Percentiles rank a stretch among this genome's conserved stretches.
Evolutionary conservation across 805 yeast genomes (phyloP).

Genomic region (Zygosaccharomyces siamensis): DNA sequence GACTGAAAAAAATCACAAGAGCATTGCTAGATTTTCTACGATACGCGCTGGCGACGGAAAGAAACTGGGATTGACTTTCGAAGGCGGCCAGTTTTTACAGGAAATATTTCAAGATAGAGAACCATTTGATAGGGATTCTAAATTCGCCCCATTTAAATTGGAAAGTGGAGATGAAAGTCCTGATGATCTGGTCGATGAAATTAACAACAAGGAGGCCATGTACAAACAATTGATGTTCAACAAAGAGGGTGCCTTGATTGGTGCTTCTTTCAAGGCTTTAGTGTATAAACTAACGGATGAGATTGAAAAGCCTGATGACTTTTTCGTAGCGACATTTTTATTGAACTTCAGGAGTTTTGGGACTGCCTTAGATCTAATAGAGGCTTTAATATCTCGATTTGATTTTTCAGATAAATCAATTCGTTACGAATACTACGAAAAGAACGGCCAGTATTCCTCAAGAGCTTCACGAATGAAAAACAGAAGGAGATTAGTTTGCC

Average conservation of each 20-base stretch:
- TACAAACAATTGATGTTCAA: constrained; percentile 39
- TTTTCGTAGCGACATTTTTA: constrained; percentile 69
- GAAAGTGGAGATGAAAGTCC: constrained; percentile 25
- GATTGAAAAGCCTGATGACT: constrained; percentile 54
- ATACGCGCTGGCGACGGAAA: constrained; percentile 31
- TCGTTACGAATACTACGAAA: constrained; percentile 32
- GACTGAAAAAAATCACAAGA: constrained; percentile 7
- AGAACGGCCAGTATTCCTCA: constrained; percentile 38
- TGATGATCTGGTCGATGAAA: constrained; percentile 8
- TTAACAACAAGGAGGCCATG: constrained; percentile 26
- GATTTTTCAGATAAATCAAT: constrained; percentile 43
- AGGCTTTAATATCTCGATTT: constrained; percentile 61
- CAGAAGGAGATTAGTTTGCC: constrained; percentile 62
- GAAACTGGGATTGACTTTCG: constrained; percentile 16
- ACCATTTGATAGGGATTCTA: constrained; percentile 36
- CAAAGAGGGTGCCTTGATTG: constrained; percentile 49
- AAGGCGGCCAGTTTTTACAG: constrained; percentile 34
- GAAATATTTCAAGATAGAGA: constrained; percentile 35
- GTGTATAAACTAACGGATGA: constrained; percentile 66
- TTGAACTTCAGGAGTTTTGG: constrained; percentile 72
- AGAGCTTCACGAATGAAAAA: constrained; percentile 46
- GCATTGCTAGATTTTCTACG: constrained; percentile 33
- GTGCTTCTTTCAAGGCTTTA: constrained; percentile 68
- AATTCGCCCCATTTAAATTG: constrained; percentile 34
- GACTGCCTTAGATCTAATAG: constrained; percentile 59